Evolutionary conservation across 1,284 basidiomycete species (phyloP).

Genomic region (Cryptococcus sp.): DNA sequence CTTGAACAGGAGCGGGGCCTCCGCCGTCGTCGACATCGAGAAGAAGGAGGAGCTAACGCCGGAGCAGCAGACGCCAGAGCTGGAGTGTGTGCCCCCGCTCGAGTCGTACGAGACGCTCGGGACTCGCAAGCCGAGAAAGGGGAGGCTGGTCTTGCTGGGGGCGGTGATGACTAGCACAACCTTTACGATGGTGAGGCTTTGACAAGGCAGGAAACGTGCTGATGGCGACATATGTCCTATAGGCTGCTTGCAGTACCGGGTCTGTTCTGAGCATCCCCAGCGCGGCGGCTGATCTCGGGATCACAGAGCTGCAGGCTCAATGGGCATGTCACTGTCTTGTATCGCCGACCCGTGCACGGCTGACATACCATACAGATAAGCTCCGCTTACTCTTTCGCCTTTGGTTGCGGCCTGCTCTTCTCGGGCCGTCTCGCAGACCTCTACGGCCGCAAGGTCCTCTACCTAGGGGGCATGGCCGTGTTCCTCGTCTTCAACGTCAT

Average conservation of each 20-base stretch:
- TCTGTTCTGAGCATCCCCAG: conserved; percentile 38
- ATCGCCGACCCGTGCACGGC: neutral
- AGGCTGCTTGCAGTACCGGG: conserved; percentile 16
- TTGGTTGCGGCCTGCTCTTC: conserved; percentile 48
- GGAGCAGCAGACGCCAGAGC: conserved; percentile 3
- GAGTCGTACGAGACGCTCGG: conserved; percentile 5
- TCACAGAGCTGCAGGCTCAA: conserved; percentile 36
- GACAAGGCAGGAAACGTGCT: neutral
- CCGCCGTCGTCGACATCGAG: conserved; percentile 1
- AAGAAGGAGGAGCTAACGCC: conserved; percentile 1
- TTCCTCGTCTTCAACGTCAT: conserved; percentile 17
- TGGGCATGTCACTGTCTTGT: conserved; percentile 33
- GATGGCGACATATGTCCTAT: neutral
- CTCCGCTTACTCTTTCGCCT: conserved; percentile 47
- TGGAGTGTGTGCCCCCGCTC: neutral
- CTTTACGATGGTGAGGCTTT: conserved; percentile 22
- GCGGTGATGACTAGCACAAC: conserved; percentile 25
- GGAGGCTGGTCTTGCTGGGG: conserved; percentile 18
- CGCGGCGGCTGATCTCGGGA: conserved; percentile 38
- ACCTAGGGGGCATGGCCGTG: conserved; percentile 33
- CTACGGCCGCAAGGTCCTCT: conserved; percentile 43
- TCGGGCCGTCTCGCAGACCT: conserved; percentile 48
- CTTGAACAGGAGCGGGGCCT: neutral
- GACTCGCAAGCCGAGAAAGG: conserved; percentile 1
- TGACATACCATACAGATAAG: conserved; percentile 10